Percentiles rank a stretch among this genome's conserved stretches.
Conservation (phyloP, 257 asterid genomes). For the Datura wrightii region DNA sequence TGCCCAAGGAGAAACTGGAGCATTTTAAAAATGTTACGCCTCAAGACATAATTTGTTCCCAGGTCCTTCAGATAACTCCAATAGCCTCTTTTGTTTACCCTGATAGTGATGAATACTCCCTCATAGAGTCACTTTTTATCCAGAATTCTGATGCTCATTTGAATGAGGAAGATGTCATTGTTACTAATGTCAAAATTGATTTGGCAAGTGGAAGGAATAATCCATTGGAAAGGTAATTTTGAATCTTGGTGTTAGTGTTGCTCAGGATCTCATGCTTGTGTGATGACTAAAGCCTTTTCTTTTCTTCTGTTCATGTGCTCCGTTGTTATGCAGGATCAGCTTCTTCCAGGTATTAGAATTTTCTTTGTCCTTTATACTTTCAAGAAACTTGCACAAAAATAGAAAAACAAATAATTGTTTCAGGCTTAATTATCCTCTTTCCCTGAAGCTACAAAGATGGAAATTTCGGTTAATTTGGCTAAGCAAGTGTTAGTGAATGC, state of each 20-base stretch:
- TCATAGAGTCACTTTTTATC: conserved; percentile 40
- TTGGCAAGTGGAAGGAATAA: conserved; percentile 71
- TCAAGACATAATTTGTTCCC: conserved; percentile 86
- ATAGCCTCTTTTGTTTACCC: not conserved
- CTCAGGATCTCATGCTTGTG: not conserved
- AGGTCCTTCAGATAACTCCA: conserved; percentile 51
- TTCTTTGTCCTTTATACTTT: conserved; percentile 6
- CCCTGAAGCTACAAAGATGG: not conserved
- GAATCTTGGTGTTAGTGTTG: conserved; percentile 4
- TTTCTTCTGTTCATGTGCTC: conserved; percentile 39
- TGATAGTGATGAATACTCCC: conserved; percentile 23
- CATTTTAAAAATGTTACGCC: conserved; percentile 69
- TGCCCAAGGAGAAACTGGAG: conserved; percentile 76
- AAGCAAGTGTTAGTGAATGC: conserved; percentile 8
- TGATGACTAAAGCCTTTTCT: conserved; percentile 29
- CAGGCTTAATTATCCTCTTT: not conserved
- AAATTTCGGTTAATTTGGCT: conserved; percentile 5
- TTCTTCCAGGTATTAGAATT: conserved; percentile 70
- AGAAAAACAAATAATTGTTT: not conserved
- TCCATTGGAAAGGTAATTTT: conserved; percentile 76
- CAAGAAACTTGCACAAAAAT: not conserved
- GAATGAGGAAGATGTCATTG: conserved; percentile 73
- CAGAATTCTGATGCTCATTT: conserved; percentile 64
- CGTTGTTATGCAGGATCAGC: conserved; percentile 62
- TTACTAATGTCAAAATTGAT: conserved; percentile 79